Evolutionary conservation across 371 early-diverging fungal species (phyloP), one percentile per base, ranked within the genome.

Genomic region (Basidiobolus meristosporus): DNA sequence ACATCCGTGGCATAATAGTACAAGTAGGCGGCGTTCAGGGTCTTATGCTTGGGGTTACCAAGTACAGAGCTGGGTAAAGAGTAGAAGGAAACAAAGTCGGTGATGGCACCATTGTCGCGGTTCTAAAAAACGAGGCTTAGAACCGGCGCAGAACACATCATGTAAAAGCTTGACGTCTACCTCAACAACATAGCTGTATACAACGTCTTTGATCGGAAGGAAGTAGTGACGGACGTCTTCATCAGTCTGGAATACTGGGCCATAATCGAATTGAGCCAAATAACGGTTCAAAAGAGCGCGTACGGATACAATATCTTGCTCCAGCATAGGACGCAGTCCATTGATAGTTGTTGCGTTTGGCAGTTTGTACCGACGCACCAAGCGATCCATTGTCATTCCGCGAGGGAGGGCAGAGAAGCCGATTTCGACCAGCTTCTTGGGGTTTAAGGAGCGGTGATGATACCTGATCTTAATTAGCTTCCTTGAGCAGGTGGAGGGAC

Each of bases 161-260:
- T 31, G 19, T 7, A 31, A 3, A 2, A 44, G 31, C 2, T 2
- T 16, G 5, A 10, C 9, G 23, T 41, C 36, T 59, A 73, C 78
- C 63, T 90, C 85, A 6, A 85, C 88, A 7, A 95, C 97, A 54
- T 81, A 93, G 43, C 80, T 79, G 77, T 77, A 89, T 15, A 95
- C 71, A 14, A 93, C 92, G 12, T 65, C 66, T 4, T 79, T 57
- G 38, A 74, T 68, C 26, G 90, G 88, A 44, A 89, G 45, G 9
- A 95, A 51, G 89, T 90, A 92, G 53, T 97, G 96, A 16, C 63
- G 60, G n/a, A 91, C 70, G 51, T 90, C 90, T 1, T 77, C 89
- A 40, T 83, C 81, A 23, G 70, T 62, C 28, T 67, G 55, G 45
- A 87, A 83, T 10, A 61, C 56, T 18, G 82, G 83, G 3, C 77